Evolutionary conservation across 2,329 filamentous ascomycete species (phyloP), one percentile per base, ranked within the genome.

Genomic region (Salinomyces thailandicus): DNA sequence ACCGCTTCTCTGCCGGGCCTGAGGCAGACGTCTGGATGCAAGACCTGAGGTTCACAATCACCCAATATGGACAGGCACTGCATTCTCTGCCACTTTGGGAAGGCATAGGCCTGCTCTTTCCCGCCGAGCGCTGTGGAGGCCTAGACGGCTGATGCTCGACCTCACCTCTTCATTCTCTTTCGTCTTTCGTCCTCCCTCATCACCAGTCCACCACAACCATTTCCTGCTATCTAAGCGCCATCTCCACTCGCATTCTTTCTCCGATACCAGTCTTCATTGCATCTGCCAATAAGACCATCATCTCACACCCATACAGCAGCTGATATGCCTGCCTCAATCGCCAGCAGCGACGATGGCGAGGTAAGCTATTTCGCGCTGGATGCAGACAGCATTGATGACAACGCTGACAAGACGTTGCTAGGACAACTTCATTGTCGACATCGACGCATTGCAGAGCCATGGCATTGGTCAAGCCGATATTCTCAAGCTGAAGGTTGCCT

Each of bases 381-480:
- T 24, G n/a, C 20, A 24, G 20, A 7, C 20, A 24, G 16, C 19
- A 9, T 14, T 17, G 19, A 11, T 5, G 27, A 43, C 31, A 8
- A 16, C 13, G 24, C 22, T 44, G 20, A 40, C 19, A 33, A 30
- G 9, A 13, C 28, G 34, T 18, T 36, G 66, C 62, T 28, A 33
- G 13, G 62, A 76, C 46, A 58, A 57, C 48, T 71, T 71, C 56
- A 80, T 81, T 44, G 63, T 80, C 37, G 76, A 81, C 48, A 75
- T 82, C 40, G 78, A 82, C 42, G 63, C 68, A 30, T 73, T 82
- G 19, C 77, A 80, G 55, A 67, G 72, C 20, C 76, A 81, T 55
- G 78, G 77, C 28, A 75, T 82, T 46, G 72, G 73, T 37, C 74
- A 72, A 19, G 67, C 73, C 2, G 78, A 82, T 51, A 80, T 82